Percentiles rank a stretch among this genome's conserved stretches.
Conservation (phyloP, 495 filamentous ascomycete genomes). For the Staphylotrichum longicolle region DNA sequence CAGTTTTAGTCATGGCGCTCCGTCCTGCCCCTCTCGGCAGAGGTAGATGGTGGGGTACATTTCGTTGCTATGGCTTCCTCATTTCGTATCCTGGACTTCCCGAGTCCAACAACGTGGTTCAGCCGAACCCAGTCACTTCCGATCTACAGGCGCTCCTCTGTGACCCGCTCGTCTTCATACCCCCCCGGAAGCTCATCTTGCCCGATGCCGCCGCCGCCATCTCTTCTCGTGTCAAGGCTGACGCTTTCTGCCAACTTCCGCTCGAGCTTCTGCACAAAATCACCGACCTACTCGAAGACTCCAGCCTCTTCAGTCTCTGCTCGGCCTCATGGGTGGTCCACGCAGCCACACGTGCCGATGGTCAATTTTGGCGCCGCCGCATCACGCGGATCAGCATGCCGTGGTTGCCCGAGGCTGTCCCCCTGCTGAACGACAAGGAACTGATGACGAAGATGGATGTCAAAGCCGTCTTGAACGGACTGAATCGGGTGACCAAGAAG, state of each 20-base stretch:
- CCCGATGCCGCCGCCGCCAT: background rate
- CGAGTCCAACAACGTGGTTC: background rate
- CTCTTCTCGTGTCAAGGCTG: background rate
- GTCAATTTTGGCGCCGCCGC: conserved; percentile 8
- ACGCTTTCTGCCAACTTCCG: background rate
- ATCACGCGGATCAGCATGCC: conserved; percentile 4
- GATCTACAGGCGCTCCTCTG: background rate
- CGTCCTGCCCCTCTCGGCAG: no score
- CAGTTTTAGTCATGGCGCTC: no score
- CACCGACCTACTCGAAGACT: background rate
- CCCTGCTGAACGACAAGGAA: background rate
- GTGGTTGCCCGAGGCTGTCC: conserved; percentile 3
- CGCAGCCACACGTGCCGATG: background rate
- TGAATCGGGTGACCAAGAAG: no score
- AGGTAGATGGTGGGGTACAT: no score
- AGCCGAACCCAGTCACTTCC: background rate
- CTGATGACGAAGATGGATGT: background rate
- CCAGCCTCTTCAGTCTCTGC: background rate
- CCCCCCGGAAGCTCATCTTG: background rate
- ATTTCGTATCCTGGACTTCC: background rate
- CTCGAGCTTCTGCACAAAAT: background rate
- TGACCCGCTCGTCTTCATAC: no score
- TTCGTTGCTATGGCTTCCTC: background rate
- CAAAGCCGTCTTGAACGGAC: no score
- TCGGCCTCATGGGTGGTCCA: conserved; percentile 2